These are phyloP conservation scores for Picochlorum sp. DNA, from an alignment of 139 green algal genomes.

Conservation along the genomic window DNA sequence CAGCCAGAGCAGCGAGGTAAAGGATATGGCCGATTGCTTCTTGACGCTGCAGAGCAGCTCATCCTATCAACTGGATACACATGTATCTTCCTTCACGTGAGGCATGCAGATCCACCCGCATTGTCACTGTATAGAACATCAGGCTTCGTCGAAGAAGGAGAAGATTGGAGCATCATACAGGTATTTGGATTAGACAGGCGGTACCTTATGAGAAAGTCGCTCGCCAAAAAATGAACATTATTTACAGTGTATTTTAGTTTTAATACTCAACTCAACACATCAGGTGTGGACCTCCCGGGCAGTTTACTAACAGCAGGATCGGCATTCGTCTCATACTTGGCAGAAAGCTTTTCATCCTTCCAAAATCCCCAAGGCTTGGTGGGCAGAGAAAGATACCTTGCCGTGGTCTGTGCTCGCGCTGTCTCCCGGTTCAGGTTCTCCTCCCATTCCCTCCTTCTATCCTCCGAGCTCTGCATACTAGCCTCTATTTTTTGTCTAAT, in stretches of 20 bases:
- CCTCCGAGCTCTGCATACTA: conserved; percentile 19
- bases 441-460: conserved; percentile 26
- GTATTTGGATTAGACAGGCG: conserved; percentile 34
- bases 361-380: conserved; percentile 37
- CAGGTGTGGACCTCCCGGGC: conserved; percentile 5
- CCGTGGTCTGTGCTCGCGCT: conserved; percentile 6
- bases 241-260: no score
- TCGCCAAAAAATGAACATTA: conserved; percentile 8
- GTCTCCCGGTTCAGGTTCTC: conserved; percentile 4
- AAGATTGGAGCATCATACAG: conserved; percentile 25
- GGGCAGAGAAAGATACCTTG: conserved; percentile 18
- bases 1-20: conserved; percentile 14
- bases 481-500: conserved; percentile 12
- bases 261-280: conserved; percentile 1
- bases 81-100: conserved; percentile 47
- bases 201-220: conserved; percentile 34
- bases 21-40: conserved; percentile 39
- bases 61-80: conserved; percentile 21
- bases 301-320: conserved; percentile 10
- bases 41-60: conserved; percentile 44
- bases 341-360: conserved; percentile 19
- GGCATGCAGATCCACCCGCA: conserved; percentile 32
- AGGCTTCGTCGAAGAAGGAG: conserved; percentile 18
- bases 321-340: conserved; percentile 12
- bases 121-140: conserved; percentile 26